Conservation (phyloP, 805 yeast genomes). For the Candida vaughaniae region DNA sequence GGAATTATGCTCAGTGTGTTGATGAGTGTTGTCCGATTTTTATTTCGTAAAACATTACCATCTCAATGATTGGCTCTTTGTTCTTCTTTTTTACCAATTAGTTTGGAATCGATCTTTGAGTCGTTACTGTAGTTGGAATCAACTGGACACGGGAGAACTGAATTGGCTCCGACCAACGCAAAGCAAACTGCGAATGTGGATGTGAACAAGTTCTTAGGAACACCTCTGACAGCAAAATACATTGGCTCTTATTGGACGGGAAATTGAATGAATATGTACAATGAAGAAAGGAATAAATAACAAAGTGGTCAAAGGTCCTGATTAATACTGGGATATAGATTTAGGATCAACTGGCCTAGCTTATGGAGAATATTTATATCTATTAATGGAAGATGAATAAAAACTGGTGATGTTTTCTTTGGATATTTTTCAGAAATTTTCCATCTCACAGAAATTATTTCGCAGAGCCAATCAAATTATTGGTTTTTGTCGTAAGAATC, state of each 20-base stretch:
- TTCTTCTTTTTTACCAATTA: not conserved
- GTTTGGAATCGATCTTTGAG: slow-evolving; percentile 34
- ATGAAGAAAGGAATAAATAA: no score
- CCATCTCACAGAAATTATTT: not conserved
- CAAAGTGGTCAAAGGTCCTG: no score
- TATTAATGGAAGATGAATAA: not conserved
- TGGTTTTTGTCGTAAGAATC: slow-evolving; percentile 4
- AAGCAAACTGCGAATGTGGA: slow-evolving; percentile 76
- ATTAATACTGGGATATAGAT: no score
- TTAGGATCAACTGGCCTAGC: no score
- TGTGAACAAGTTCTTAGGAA: slow-evolving; percentile 45
- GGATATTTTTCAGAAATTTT: slow-evolving; percentile 3
- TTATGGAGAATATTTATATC: no score
- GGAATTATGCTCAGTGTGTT: no score
- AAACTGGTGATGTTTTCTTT: slow-evolving; percentile 4
- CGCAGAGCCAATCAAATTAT: slow-evolving; percentile 4
- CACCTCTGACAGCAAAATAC: slow-evolving; percentile 15
- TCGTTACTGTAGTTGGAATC: slow-evolving; percentile 43
- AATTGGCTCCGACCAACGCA: slow-evolving; percentile 53
- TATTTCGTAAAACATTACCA: no score
- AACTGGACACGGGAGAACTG: slow-evolving; percentile 45
- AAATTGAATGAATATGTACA: not conserved
- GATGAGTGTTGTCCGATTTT: no score
- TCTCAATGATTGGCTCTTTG: not conserved
- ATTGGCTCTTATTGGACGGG: slow-evolving; percentile 7